Evolutionary conservation across 73 alveolate genomes (phyloP), one percentile per base, ranked within the genome.

Genomic region (Halteria grandinella): DNA sequence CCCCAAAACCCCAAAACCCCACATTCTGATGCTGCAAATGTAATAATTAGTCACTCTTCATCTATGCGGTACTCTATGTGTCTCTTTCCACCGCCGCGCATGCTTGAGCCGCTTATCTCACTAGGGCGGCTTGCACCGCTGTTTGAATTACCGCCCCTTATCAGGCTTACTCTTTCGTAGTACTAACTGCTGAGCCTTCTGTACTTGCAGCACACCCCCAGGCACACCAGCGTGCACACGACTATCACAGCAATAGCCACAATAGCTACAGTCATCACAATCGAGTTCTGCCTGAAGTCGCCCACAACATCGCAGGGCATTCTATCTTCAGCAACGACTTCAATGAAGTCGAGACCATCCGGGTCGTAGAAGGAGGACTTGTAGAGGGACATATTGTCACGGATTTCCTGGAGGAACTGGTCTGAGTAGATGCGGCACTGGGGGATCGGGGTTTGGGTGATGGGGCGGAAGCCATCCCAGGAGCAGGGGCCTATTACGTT

Each of bases 211-310:
- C 12, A 29, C 6, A 57, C 28, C 23, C 31, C 3, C n/a, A 17
- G 15, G 28, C 74, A 57, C 8, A 20, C 54, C 6, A 57, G 7
- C n/a, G n/a, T n/a, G 50, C 50, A 39, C 12, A 57, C 2, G 11
- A 31, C 7, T 7, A 8, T 18, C 53, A 57, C 14, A 12, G 36
- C 15, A 31, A 29, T 57, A 4, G 36, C 15, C 55, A 32, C 51
- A 28, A 57, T 57, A 7, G 24, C 73, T 39, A 39, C n/a, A n/a
- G n/a, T n/a, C n/a, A n/a, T 39, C 50, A n/a, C n/a, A n/a, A n/a
- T n/a, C n/a, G n/a, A n/a, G n/a, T n/a, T n/a, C n/a, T n/a, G n/a
- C n/a, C n/a, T n/a, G n/a, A n/a, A n/a, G n/a, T n/a, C n/a, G n/a
- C n/a, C n/a, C n/a, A n/a, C n/a, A n/a, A n/a, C n/a, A n/a, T n/a